Evolutionary conservation across 2,329 filamentous ascomycete genomes (phyloP).

Genomic region (Pseudogymnoascus sp.): DNA sequence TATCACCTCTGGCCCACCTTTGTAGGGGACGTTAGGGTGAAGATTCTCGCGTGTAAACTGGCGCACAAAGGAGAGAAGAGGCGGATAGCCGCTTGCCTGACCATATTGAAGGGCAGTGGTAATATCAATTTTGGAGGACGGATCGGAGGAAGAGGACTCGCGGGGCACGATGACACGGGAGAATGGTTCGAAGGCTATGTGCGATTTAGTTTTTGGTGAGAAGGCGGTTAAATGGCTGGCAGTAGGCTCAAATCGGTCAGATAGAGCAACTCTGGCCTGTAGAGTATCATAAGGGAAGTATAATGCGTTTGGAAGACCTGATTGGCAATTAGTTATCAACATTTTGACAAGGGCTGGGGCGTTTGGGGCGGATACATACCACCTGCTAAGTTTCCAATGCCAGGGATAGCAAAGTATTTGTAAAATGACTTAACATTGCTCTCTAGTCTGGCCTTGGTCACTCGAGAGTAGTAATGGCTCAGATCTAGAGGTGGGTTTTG

Average conservation of each 20-base stretch:
- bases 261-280: constrained; percentile 68
- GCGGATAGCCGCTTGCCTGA: constrained; percentile 70
- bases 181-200: not conserved
- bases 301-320: constrained; percentile 69
- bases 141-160: constrained; percentile 48
- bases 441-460: constrained; percentile 54
- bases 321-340: constrained; percentile 9
- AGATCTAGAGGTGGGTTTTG: constrained; percentile 56
- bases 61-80: constrained; percentile 68
- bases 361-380: constrained; percentile 36
- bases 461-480: constrained; percentile 67
- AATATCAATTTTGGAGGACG: constrained; percentile 67
- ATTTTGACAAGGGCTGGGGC: not conserved
- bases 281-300: constrained; percentile 91
- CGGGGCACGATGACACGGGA: constrained; percentile 66
- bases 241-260: constrained; percentile 56
- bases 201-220: constrained; percentile 24
- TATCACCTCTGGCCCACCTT: constrained; percentile 65
- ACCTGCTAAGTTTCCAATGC: constrained; percentile 54
- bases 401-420: constrained; percentile 66
- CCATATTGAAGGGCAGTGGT: constrained; percentile 81
- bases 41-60: constrained; percentile 69
- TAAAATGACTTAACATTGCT: constrained; percentile 76
- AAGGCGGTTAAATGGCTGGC: not conserved
- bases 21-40: constrained; percentile 75